Conservation (phyloP, 2,329 filamentous ascomycete species). For the Gaeumannomyces tritici region DNA sequence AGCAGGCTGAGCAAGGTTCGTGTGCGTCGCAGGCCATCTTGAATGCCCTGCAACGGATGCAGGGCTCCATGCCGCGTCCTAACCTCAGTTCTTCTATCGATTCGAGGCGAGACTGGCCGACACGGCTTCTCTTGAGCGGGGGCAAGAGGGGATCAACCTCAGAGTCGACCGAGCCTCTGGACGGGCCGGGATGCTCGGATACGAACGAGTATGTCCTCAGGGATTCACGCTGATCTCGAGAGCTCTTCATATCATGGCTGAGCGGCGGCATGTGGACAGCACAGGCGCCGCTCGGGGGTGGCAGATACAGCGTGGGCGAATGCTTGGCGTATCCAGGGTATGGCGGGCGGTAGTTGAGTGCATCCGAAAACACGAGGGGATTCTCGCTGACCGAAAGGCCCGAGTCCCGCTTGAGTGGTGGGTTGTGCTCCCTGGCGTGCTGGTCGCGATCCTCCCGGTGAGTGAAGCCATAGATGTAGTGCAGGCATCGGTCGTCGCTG, state of each 20-base stretch:
- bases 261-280: conserved; percentile 24
- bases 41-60: conserved; percentile 39
- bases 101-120: conserved; percentile 42
- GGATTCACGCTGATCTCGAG: conserved; percentile 30
- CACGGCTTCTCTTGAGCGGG: conserved; percentile 42
- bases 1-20: conserved; percentile 38
- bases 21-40: conserved; percentile 33
- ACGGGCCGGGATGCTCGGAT: conserved; percentile 24
- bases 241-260: conserved; percentile 17
- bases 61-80: conserved; percentile 34
- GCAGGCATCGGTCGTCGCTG: conserved; percentile 42
- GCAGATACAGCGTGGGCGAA: conserved; percentile 30
- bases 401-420: conserved; percentile 32
- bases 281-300: conserved; percentile 17
- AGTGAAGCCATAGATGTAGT: conserved; percentile 49
- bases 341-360: conserved; percentile 15
- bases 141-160: conserved; percentile 43
- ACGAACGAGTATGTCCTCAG: conserved; percentile 29
- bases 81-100: conserved; percentile 48
- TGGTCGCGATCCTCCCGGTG: conserved; percentile 40
- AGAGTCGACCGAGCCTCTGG: conserved; percentile 31
- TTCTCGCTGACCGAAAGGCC: conserved; percentile 29
- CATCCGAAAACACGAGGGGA: conserved; percentile 24
- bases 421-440: conserved; percentile 37
- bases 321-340: conserved; percentile 23